Evolutionary conservation across 192 early-diverging fungal species (phyloP), one percentile per base, ranked within the genome.

Genomic region (Linnemannia exigua): DNA sequence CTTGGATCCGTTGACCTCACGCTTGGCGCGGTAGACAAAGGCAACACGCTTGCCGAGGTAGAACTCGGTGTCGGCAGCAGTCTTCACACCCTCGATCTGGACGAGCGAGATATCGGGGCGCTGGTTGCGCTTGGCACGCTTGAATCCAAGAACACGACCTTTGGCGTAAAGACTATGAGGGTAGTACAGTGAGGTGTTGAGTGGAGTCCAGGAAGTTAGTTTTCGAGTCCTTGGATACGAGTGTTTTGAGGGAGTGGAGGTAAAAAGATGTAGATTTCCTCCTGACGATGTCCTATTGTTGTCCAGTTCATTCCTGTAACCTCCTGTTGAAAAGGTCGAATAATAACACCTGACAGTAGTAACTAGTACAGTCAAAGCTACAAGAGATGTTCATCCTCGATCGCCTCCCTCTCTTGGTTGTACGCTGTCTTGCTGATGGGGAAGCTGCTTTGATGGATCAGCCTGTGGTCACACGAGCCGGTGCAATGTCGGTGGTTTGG

Each of bases 11-110:
- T 98, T 96, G 76, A 91, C 87, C 87, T 90, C 92, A 70, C 95
- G 91, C 89, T 97, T 93, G 75, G 97, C 97, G 79, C 95, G 95
- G 96, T 99, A 99, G 84, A 99, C 95, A 90, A 96, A 99, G 74
- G 98, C 97, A 82, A 99, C 92, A 88, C 96, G 96, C 95, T 99
- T 99, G 83, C 99, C 99, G 79, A 97, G 95, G 94, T 99, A 99
- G 93, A 98, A 99, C 74, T 92, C 90, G 84, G 98, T 94, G 82
- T 99, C 97, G 88, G 95, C 91, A 92, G 94, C 92, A 81, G 95
- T 96, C 88, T 92, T 87, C 73, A 97, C 97, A 90, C 96, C 95
- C 90, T 99, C 98, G 74, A 99, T 92, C 90, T 97, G 94, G 87
- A 99, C 89, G 75, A 99, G 94, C 72, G 97, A 94, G 79, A 95